Percentiles rank a stretch among this genome's conserved stretches.
Evolutionary conservation across 805 yeast genomes (phyloP).

Genomic region (Candida adriatica): DNA sequence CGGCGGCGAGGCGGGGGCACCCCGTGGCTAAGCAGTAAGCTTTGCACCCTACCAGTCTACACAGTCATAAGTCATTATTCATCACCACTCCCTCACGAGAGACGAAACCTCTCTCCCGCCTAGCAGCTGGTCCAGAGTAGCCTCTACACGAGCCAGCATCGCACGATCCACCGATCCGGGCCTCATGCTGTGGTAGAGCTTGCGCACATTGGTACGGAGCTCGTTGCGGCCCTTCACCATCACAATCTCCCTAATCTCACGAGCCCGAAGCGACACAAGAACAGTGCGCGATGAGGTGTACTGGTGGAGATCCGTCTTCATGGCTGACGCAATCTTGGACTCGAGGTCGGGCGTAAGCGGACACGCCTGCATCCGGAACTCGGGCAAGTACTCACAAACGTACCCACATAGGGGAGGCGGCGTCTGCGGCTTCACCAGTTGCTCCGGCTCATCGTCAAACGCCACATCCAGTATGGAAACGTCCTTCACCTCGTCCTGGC

Average conservation of each 20-base stretch:
- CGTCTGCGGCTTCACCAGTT: conserved; percentile 4
- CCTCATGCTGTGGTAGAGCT: conserved; percentile 8
- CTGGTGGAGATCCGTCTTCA: conserved; percentile 43
- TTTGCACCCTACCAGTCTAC: no score
- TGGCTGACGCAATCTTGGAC: conserved; percentile 37
- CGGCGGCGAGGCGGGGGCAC: no score
- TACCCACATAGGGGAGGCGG: conserved; percentile 26
- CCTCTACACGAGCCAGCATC: conserved; percentile 7
- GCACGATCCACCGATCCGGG: conserved; percentile 8
- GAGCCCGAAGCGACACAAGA: conserved; percentile 28
- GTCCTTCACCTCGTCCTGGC: conserved; percentile 5
- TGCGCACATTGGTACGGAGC: conserved; percentile 8
- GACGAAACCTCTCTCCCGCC: conserved; percentile 4
- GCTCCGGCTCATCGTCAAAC: not conserved
- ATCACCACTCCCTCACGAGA: conserved; percentile 8
- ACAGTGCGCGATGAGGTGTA: conserved; percentile 22
- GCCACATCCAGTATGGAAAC: conserved; percentile 1
- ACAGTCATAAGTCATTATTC: no score
- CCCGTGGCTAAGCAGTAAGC: no score
- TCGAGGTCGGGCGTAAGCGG: conserved; percentile 46
- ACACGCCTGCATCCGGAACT: conserved; percentile 43
- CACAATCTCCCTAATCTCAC: conserved; percentile 30
- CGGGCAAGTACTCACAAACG: conserved; percentile 19
- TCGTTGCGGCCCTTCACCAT: conserved; percentile 8
- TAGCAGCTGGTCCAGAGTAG: conserved; percentile 7